Evolutionary conservation across 441 rosid species (phyloP), one percentile per base, ranked within the genome.

Genomic region (Populus hybrid): DNA sequence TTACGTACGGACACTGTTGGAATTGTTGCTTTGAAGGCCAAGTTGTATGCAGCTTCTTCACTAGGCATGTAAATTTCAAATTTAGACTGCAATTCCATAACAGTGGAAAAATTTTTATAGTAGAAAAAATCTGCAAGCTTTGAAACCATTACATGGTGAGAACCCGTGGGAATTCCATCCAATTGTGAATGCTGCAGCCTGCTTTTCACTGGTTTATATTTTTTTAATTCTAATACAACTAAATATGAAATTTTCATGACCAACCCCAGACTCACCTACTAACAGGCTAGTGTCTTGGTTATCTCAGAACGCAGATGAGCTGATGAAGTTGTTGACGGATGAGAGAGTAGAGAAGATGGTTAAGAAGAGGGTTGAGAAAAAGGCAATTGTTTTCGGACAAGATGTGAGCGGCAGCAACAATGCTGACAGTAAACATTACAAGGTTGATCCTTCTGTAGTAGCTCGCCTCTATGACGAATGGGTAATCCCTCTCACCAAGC

Each of bases 401-500:
- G 89, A 90, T 21, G 93, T 93, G 42, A 86, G 53, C 38, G 71
- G 78, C 7, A 61, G 63, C 26, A 87, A 74, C 63, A 78, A 45
- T 28, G 76, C 11, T 7, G 35, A 59, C 16, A 71, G 40, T 24
- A 81, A 68, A 11, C 82, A 81, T 33, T 82, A 68, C 82, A 95
- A 93, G 83, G 87, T 95, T 9, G 90, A 91, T 82, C 98, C 97
- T 3, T 76, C 86, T 2, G 12, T 88, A 2, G 92, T 87, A 18
- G 87, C 91, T 38, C 92, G 87, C 61, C 92, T 95, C 23, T 95
- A 91, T 53, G 89, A 82, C 3, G 92, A 93, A 24, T 93, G 99
- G 98, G 87, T 92, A 21, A 93, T 95, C 73, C 97, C 98, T 53
- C 86, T 93, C 28, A 95, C 99, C 53, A 95, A 93, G 82, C 79